Conservation (phyloP, 1,139 yeast genomes). For the Yamadazyma epiphylla region DNA sequence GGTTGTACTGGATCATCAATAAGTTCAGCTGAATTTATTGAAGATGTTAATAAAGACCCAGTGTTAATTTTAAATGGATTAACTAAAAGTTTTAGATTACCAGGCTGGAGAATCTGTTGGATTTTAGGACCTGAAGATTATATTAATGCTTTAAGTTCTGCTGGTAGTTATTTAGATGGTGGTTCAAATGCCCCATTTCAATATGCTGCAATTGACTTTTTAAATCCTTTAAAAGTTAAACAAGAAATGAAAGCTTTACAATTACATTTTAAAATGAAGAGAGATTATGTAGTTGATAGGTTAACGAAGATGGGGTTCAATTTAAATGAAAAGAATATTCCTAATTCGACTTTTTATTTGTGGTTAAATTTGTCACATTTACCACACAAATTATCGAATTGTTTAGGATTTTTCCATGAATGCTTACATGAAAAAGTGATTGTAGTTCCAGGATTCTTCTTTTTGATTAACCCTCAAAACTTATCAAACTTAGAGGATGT, state of each 20-base stretch:
- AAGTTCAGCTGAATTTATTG: conserved; percentile 52
- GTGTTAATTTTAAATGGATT: conserved; percentile 62
- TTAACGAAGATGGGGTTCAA: conserved; percentile 55
- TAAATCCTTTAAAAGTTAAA: conserved; percentile 49
- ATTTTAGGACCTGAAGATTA: conserved; percentile 64
- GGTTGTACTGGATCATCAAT: conserved; percentile 55
- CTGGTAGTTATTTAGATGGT: conserved; percentile 65
- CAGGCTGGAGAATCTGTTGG: conserved; percentile 74
- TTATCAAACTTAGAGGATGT: conserved; percentile 59
- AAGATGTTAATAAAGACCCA: conserved; percentile 60
- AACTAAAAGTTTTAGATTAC: conserved; percentile 62
- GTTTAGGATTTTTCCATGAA: conserved; percentile 67
- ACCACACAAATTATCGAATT: conserved; percentile 58
- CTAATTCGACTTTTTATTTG: conserved; percentile 62
- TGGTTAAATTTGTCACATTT: conserved; percentile 61
- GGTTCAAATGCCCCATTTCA: conserved; percentile 68
- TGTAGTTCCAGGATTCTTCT: conserved; percentile 66
- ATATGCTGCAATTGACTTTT: conserved; percentile 57
- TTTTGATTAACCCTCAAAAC: conserved; percentile 62
- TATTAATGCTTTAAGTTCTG: conserved; percentile 54
- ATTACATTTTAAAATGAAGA: conserved; percentile 55
- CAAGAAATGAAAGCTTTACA: conserved; percentile 61
- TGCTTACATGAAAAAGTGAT: conserved; percentile 62
- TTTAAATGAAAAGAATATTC: conserved; percentile 43
- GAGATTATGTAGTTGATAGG: conserved; percentile 55